Conservation (phyloP, 1,284 basidiomycete genomes). For the Fistulinella cinereoalba region DNA sequence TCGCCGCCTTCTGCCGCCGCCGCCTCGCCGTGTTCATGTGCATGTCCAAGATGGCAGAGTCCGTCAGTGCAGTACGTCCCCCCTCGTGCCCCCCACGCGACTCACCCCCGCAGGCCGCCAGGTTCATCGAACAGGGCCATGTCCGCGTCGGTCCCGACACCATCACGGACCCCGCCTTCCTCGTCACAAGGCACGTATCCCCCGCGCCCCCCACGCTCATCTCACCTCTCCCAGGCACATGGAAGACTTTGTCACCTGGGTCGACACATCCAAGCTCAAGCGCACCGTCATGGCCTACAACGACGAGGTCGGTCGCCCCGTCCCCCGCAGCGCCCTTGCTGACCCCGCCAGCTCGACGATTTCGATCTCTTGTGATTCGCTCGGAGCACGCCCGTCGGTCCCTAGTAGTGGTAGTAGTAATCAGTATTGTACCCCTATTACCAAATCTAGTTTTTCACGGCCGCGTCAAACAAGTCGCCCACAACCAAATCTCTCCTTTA, state of each 20-base stretch:
- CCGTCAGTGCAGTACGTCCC: slow-evolving; percentile 83
- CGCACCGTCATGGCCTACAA: slow-evolving; percentile 95
- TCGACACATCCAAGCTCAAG: slow-evolving; percentile 96
- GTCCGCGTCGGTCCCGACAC: slow-evolving; percentile 96
- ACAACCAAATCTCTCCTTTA: slow-evolving; percentile 6
- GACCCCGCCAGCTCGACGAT: slow-evolving; percentile 73
- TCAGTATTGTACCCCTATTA: too few relatives aligned
- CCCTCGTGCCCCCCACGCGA: slow-evolving; percentile 3
- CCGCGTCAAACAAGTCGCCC: slow-evolving; percentile 14
- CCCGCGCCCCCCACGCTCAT: background rate
- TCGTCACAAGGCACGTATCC: slow-evolving; percentile 76
- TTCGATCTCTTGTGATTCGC: slow-evolving; percentile 74
- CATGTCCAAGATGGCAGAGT: slow-evolving; percentile 92
- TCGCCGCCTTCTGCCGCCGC: slow-evolving; percentile 90
- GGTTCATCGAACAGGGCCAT: slow-evolving; percentile 98
- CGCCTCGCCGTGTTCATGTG: slow-evolving; percentile 93
- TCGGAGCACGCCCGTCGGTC: too few relatives aligned
- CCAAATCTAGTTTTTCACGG: slow-evolving; percentile 17
- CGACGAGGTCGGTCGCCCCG: slow-evolving; percentile 70
- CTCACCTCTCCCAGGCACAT: slow-evolving; percentile 62
- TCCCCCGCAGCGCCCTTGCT: slow-evolving; percentile 1
- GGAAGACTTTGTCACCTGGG: slow-evolving; percentile 99
- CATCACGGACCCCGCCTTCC: slow-evolving; percentile 94
- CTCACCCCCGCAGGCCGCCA: slow-evolving; percentile 67
- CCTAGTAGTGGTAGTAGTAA: too few relatives aligned